phyloP scores from a whole-genome alignment of 257 asterid genomes.

The Nicotiana noctiflora region DNA sequence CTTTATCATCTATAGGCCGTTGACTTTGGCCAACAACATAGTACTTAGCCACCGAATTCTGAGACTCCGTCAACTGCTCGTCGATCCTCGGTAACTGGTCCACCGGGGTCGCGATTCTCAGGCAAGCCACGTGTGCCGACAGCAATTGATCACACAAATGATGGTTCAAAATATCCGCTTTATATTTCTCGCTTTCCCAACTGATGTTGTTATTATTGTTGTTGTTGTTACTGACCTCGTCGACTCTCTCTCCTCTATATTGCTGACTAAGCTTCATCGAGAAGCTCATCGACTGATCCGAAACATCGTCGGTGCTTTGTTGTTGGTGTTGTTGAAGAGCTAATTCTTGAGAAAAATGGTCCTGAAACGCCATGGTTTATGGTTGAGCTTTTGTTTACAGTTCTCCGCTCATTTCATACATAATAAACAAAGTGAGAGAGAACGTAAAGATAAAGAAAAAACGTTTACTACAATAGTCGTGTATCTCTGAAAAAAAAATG shows the following conservation, averaged over 20 bases:
- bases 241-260: neutral
- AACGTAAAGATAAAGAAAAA: neutral
- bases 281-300: neutral
- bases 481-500: neutral
- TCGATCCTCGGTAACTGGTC: slow-evolving; percentile 95
- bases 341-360: slow-evolving; percentile 32
- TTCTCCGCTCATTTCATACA: neutral
- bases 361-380: slow-evolving; percentile 31
- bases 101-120: slow-evolving; percentile 90
- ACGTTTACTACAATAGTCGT: neutral
- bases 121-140: slow-evolving; percentile 84
- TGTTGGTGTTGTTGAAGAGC: slow-evolving; percentile 23
- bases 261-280: neutral
- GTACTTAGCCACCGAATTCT: slow-evolving; percentile 73
- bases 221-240: neutral
- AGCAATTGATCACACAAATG: slow-evolving; percentile 73
- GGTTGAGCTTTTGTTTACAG: neutral
- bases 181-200: slow-evolving; percentile 30
- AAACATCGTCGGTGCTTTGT: neutral
- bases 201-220: neutral
- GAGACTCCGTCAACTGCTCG: slow-evolving; percentile 90
- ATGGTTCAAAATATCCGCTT: slow-evolving; percentile 72
- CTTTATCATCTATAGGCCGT: slow-evolving; percentile 47
- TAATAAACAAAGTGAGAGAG: neutral
- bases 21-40: slow-evolving; percentile 56